These are phyloP conservation scores for Cytospora piceae DNA, from an alignment of 2,329 filamentous ascomycete species.

Conservation along the genomic window DNA sequence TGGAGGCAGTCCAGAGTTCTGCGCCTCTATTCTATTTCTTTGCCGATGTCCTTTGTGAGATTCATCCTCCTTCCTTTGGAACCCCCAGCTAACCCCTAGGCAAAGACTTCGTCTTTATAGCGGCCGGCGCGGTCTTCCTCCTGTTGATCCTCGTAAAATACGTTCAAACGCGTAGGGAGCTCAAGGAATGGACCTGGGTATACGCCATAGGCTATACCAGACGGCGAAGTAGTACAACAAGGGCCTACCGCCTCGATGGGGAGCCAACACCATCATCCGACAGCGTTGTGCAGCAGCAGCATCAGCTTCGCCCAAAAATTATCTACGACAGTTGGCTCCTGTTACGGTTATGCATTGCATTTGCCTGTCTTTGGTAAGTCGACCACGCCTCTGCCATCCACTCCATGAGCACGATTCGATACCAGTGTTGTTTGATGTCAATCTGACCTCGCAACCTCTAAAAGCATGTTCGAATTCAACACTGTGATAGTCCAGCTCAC, in stretches of 20 bases:
- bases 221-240: neutral
- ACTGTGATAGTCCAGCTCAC: slow-evolving; percentile 19
- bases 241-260: neutral
- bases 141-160: slow-evolving; percentile 28
- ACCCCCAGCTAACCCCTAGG: neutral
- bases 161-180: slow-evolving; percentile 20
- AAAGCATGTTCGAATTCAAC: slow-evolving; percentile 28
- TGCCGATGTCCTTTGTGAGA: slow-evolving; percentile 9
- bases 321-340: slow-evolving; percentile 29
- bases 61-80: neutral
- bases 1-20: slow-evolving; percentile 3
- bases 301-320: neutral
- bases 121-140: slow-evolving; percentile 22
- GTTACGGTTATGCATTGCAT: slow-evolving; percentile 26
- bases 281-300: neutral
- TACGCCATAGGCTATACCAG: neutral
- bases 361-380: slow-evolving; percentile 24
- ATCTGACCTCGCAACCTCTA: neutral
- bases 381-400: neutral
- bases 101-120: slow-evolving; percentile 15
- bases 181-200: slow-evolving; percentile 18
- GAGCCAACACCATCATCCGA: neutral
- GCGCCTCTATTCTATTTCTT: slow-evolving; percentile 12
- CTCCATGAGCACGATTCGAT: neutral
- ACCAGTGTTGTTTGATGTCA: neutral